Percentiles rank a stretch among this genome's conserved stretches.
These are phyloP conservation scores for Phaeodactylum tricornutum DNA, from an alignment of 108 stramenopile species.

Conservation along the genomic window DNA sequence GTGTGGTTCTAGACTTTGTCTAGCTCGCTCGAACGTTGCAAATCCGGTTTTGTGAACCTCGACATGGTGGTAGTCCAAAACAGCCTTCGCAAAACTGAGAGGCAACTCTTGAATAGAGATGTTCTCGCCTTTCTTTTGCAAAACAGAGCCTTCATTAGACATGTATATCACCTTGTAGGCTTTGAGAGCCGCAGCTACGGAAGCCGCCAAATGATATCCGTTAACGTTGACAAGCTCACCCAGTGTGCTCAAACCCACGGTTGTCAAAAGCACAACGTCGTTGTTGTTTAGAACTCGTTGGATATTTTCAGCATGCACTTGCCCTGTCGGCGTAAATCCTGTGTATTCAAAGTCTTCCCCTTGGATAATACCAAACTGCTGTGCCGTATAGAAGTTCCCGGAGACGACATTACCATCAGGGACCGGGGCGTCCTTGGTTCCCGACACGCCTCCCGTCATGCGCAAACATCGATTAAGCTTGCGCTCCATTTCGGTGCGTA, in stretches of 20 bases:
- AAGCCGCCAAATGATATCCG: slow-evolving; percentile 39
- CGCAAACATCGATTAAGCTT: slow-evolving; percentile 29
- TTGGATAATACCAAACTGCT: slow-evolving; percentile 34
- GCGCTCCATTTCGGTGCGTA: slow-evolving; percentile 53
- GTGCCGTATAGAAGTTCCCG: slow-evolving; percentile 47
- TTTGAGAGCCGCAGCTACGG: slow-evolving; percentile 30
- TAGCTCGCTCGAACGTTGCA: slow-evolving; percentile 11
- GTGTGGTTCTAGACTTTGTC: not conserved
- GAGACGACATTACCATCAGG: slow-evolving; percentile 46
- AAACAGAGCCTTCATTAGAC: slow-evolving; percentile 27
- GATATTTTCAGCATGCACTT: slow-evolving; percentile 30
- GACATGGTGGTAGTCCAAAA: slow-evolving; percentile 14
- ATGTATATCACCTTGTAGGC: slow-evolving; percentile 54
- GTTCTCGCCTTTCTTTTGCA: slow-evolving; percentile 24
- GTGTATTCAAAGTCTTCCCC: slow-evolving; percentile 36
- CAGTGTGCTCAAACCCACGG: slow-evolving; percentile 31
- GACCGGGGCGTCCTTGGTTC: not conserved
- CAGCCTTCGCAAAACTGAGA: slow-evolving; percentile 5
- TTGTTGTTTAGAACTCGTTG: slow-evolving; percentile 19
- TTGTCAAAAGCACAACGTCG: slow-evolving; percentile 50
- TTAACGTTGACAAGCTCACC: slow-evolving; percentile 46
- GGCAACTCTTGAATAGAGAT: slow-evolving; percentile 25
- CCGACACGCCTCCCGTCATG: slow-evolving; percentile 16
- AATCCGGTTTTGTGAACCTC: slow-evolving; percentile 14
- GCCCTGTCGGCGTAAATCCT: slow-evolving; percentile 31